Evolutionary conservation across 2,329 filamentous ascomycete genomes (phyloP).

Genomic region (Ceratocystiopsis minuta): DNA sequence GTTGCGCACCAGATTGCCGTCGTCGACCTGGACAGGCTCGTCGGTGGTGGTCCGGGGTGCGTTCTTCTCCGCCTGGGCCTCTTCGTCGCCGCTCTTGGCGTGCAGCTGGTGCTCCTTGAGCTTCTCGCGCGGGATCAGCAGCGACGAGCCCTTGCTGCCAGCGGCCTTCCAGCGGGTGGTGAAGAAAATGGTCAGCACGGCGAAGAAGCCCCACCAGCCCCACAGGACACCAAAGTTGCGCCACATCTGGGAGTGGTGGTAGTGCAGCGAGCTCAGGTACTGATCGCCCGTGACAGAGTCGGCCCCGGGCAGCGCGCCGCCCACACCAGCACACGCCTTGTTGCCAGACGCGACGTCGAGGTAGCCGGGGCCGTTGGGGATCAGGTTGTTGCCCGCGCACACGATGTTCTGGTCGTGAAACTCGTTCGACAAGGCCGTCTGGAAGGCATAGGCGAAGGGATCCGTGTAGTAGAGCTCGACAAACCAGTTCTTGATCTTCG

Average conservation of each 20-base stretch:
- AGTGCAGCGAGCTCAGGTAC: constrained; percentile 24
- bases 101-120: constrained; percentile 1
- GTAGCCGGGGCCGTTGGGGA: constrained; percentile 33
- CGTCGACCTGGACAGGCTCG: background rate
- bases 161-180: constrained; percentile 4
- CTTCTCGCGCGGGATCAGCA: constrained; percentile 8
- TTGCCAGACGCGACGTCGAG: constrained; percentile 15
- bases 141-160: constrained; percentile 1
- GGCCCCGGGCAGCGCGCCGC: constrained; percentile 31
- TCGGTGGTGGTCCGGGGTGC: no score
- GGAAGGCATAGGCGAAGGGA: constrained; percentile 46
- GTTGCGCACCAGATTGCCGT: constrained; percentile 32
- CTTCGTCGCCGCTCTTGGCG: background rate
- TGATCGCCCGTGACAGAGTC: constrained; percentile 31
- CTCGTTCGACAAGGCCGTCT: constrained; percentile 37
- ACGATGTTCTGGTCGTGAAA: constrained; percentile 31
- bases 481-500: constrained; percentile 46
- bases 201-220: constrained; percentile 57
- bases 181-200: constrained; percentile 40
- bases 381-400: constrained; percentile 30
- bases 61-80: background rate
- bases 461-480: constrained; percentile 49
- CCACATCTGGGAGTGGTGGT: constrained; percentile 42
- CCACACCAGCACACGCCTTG: constrained; percentile 40
- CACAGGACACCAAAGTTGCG: constrained; percentile 65